A percentile compares a stretch with the other conserved stretches of the same genome.
Evolutionary conservation across 768 basidiomycete genomes (phyloP).

Genomic region (Sarcodon aspratus): DNA sequence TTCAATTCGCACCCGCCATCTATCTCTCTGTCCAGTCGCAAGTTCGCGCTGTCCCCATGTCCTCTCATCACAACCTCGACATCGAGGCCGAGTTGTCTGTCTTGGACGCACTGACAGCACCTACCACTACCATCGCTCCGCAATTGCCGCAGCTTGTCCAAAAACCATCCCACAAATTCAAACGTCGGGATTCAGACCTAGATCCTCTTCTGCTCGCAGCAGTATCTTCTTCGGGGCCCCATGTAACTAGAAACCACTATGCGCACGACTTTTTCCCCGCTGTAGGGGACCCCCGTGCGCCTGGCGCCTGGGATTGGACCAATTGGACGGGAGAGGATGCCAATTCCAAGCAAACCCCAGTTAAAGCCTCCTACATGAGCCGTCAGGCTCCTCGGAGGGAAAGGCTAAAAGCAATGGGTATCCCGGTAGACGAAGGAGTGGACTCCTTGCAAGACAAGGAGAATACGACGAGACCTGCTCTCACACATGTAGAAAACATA

Average conservation of each 20-base stretch:
- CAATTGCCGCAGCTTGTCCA: conserved; percentile 25
- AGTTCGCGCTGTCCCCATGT: conserved; percentile 9
- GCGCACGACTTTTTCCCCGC: conserved; percentile 70
- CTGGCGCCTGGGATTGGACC: conserved; percentile 48
- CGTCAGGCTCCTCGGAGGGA: conserved; percentile 64
- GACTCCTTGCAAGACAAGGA: conserved; percentile 14
- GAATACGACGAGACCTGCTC: too few relatives aligned
- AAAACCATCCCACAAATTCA: conserved; percentile 28
- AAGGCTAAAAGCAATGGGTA: conserved; percentile 27
- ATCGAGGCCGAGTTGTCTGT: conserved; percentile 29
- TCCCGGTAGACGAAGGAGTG: conserved; percentile 25
- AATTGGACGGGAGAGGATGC: conserved; percentile 38
- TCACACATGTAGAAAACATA: too few relatives aligned
- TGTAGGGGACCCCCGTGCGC: conserved; percentile 36
- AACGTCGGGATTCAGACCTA: conserved; percentile 59
- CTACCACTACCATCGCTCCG: conserved; percentile 28
- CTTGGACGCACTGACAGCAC: conserved; percentile 51
- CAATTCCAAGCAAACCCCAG: conserved; percentile 25
- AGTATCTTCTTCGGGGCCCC: conserved; percentile 60
- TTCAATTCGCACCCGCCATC: too few relatives aligned
- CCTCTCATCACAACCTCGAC: conserved; percentile 14
- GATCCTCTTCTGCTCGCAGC: conserved; percentile 76
- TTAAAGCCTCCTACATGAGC: conserved; percentile 50
- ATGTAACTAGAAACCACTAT: conserved; percentile 79
- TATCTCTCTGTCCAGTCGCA: too few relatives aligned